Evolutionary conservation across 1,284 basidiomycete species (phyloP), one percentile per base, ranked within the genome.

Genomic region (Golubevia pallescens): DNA sequence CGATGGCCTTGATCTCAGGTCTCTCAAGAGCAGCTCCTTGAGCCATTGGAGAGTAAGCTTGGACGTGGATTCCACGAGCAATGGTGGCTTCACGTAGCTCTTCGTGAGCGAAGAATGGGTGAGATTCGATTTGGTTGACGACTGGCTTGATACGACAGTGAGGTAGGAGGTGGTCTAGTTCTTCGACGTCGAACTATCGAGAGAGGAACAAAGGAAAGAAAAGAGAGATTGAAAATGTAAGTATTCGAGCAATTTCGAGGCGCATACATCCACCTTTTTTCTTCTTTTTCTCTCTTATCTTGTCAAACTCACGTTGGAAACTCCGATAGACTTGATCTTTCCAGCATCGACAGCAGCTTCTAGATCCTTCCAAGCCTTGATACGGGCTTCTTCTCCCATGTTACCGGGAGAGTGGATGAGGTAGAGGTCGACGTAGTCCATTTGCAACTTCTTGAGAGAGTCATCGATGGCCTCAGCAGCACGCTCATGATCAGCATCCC

Each of bases 101-200:
- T 65, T 84, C 81, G 69, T 81, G 74, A 42, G 77, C 77, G 64
- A 83, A 83, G 75, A 81, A 84, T 73, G 79, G 81, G 71, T 84
- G 81, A 28, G 74, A 78, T 69, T 83, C 80, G 66, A 81, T 83
- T 75, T 83, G 81, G 74, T 83, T 84, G 65, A 84, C 81, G 58
- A 69, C 75, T 42, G 81, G 80, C 70, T 81, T 80, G 75, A 83
- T 81, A 67, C 77, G 78, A 62, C 69, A 72, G 68, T 75, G 68
- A 58, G 73, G 73, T 23, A 84, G 71, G 3, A 84, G 72, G 63
- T 81, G 73, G 67, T 84, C 81, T 60, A 84, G 75, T 60, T 82
- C 75, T 68, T 80, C 76, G 28, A 79, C 77, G 71, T 81, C 78
- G 64, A 82, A 84, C 60, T 63, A 19, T 14, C 19, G 38, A 54